Evolutionary conservation across 202 grass and related monocot species (phyloP).

Genomic region (Thinopyrum obtusiflorum): DNA sequence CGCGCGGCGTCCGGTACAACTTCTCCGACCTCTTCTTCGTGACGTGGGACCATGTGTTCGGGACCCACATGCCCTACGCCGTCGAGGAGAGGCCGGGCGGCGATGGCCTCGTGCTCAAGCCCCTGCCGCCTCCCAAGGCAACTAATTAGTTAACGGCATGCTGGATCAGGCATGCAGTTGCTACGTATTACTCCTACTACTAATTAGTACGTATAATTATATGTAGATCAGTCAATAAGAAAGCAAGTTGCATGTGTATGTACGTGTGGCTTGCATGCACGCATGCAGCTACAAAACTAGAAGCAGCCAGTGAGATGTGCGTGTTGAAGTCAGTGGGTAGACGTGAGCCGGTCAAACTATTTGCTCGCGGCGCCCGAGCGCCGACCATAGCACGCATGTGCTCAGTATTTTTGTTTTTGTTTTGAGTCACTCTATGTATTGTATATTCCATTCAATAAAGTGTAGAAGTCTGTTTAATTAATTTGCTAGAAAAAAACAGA

Average conservation of each 20-base stretch:
- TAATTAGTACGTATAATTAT: background rate
- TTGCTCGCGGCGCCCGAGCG: background rate
- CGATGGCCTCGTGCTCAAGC: background rate
- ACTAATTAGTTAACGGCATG: background rate
- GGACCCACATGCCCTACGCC: slow-evolving; percentile 4
- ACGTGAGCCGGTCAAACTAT: background rate
- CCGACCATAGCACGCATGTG: background rate
- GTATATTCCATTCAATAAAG: background rate
- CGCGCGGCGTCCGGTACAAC: background rate
- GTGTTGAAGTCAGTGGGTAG: background rate
- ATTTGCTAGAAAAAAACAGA: too few relatives aligned
- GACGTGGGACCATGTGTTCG: background rate
- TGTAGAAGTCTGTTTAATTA: background rate
- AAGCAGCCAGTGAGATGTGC: background rate
- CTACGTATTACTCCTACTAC: background rate
- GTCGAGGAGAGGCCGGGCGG: background rate
- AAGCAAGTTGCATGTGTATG: background rate
- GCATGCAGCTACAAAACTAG: background rate
- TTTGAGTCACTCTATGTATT: background rate
- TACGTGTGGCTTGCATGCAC: too few relatives aligned
- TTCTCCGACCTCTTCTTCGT: slow-evolving; percentile 4
- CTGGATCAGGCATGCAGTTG: background rate
- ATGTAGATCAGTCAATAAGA: background rate
- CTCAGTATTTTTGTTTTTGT: background rate
- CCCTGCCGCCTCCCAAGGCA: background rate